Evolutionary conservation across 2,329 filamentous ascomycete species (phyloP).

Genomic region (Truncatella angustata): DNA sequence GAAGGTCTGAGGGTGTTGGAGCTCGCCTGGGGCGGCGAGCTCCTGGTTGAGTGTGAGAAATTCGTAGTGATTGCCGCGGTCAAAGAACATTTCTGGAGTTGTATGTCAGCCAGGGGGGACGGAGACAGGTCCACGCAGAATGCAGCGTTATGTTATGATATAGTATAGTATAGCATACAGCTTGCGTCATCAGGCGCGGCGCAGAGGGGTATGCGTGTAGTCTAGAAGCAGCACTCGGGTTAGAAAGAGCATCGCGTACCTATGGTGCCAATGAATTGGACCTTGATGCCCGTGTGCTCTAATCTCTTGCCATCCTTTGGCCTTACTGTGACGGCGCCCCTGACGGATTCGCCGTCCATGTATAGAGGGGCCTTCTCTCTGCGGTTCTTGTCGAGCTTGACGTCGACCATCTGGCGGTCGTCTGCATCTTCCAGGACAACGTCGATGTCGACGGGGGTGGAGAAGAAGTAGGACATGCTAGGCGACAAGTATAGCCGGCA

Average conservation of each 20-base stretch:
- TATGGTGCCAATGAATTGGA: constrained; percentile 99
- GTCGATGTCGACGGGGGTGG: constrained; percentile 97
- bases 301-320: constrained; percentile 98
- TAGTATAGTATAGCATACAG: no score
- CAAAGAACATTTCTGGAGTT: constrained; percentile 95
- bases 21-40: constrained; percentile 91
- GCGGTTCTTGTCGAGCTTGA: constrained; percentile 97
- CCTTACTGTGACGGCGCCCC: constrained; percentile 89
- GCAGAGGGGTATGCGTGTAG: no score
- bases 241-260: no score
- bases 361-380: constrained; percentile 96
- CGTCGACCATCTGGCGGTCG: constrained; percentile 91
- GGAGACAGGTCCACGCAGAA: no score
- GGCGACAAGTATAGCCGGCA: neutral
- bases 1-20: constrained; percentile 97
- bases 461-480: constrained; percentile 95
- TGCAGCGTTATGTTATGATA: no score
- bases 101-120: constrained; percentile 4
- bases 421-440: constrained; percentile 95
- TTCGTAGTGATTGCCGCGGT: constrained; percentile 98
- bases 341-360: constrained; percentile 97
- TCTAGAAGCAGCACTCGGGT: no score
- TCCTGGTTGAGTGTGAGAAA: constrained; percentile 97
- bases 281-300: constrained; percentile 98
- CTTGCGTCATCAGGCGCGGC: no score